These are phyloP conservation scores for Knoxdaviesia capensis DNA, from an alignment of 2,329 filamentous ascomycete genomes.

Conservation along the genomic window DNA sequence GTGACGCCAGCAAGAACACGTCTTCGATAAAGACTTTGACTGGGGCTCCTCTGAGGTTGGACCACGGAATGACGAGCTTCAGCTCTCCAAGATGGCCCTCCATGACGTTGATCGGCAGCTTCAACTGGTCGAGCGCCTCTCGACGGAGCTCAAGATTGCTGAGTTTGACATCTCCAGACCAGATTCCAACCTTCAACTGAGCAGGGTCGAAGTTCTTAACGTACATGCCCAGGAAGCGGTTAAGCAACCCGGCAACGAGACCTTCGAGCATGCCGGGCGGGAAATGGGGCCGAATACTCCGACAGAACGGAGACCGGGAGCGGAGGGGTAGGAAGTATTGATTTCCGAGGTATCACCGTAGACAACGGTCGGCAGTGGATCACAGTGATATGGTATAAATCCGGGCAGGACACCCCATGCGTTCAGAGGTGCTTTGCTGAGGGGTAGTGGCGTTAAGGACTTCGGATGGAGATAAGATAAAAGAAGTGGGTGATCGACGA, in stretches of 20 bases:
- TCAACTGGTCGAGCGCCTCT: constrained; percentile 92
- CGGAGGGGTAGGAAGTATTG: no score
- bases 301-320: no score
- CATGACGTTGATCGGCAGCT: constrained; percentile 87
- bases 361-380: no score
- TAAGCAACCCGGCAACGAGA: constrained; percentile 88
- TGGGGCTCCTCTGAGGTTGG: constrained; percentile 82
- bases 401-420: no score
- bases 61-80: constrained; percentile 90
- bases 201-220: constrained; percentile 98
- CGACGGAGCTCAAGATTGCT: constrained; percentile 78
- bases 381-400: no score
- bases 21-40: constrained; percentile 92
- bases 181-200: constrained; percentile 96
- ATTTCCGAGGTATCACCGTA: no score
- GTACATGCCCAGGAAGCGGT: constrained; percentile 99
- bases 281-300: no score
- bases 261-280: constrained; percentile 65
- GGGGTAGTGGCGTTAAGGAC: no score
- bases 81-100: constrained; percentile 87
- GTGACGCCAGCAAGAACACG: constrained; percentile 86
- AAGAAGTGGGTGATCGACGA: no score
- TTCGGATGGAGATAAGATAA: no score
- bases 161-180: constrained; percentile 95
- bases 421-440: no score